Percentiles rank a stretch among this genome's conserved stretches.
phyloP scores from a whole-genome alignment of 345 rosid species.

The Populus euphratica region DNA sequence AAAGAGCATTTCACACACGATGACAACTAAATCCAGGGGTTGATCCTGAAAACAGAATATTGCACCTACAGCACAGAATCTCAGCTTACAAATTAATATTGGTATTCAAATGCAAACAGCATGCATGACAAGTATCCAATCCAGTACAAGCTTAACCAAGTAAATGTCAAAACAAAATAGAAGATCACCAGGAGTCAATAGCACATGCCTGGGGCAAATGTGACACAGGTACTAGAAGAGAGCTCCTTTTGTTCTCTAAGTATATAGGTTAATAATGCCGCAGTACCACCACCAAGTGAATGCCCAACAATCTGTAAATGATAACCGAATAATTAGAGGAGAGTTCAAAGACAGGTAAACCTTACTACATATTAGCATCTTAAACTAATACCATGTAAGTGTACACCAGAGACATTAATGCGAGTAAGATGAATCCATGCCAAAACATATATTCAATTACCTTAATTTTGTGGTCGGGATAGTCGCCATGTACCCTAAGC shows the following conservation, averaged over 20 bases:
- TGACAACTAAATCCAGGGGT: not conserved
- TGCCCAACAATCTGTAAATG: constrained; percentile 85
- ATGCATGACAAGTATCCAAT: not conserved
- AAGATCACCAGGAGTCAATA: not conserved
- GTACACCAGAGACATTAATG: too few relatives aligned
- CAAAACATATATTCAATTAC: constrained; percentile 35
- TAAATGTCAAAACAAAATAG: not conserved
- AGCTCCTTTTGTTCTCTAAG: constrained; percentile 84
- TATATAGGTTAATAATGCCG: constrained; percentile 84
- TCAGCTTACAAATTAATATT: not conserved
- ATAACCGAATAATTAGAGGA: constrained; percentile 8
- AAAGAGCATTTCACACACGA: not conserved
- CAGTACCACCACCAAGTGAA: constrained; percentile 98
- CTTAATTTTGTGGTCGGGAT: constrained; percentile 74
- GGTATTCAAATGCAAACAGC: not conserved
- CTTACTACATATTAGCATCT: not conserved
- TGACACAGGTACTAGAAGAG: constrained; percentile 69
- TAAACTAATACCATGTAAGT: not conserved
- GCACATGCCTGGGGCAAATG: constrained; percentile 87
- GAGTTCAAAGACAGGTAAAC: not conserved
- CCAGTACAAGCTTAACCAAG: not conserved
- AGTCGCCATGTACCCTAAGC: constrained; percentile 58
- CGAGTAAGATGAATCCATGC: not conserved
- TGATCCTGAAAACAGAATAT: not conserved
- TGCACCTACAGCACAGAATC: not conserved